phyloP scores from a whole-genome alignment of 2,329 filamentous ascomycete genomes.

The Curvularia verruculosa region DNA sequence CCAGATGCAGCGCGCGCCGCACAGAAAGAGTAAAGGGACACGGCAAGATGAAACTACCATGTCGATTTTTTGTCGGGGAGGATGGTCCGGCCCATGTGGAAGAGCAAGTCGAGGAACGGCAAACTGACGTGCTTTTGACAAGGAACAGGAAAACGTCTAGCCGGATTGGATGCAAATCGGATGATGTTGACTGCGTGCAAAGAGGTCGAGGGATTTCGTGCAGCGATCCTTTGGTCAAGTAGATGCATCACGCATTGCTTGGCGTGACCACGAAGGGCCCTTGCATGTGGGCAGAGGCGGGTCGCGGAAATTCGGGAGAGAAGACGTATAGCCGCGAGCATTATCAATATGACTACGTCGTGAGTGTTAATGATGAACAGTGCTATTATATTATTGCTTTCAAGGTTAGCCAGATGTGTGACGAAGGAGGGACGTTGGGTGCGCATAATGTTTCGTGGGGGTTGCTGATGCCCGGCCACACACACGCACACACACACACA shows the following conservation, averaged over 20 bases:
- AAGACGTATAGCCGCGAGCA: conserved; percentile 3
- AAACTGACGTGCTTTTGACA: conserved; percentile 11
- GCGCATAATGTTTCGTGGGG: conserved; percentile 19
- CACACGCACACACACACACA: too few species aligned
- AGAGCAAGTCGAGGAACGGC: conserved; percentile 23
- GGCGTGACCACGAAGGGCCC: conserved; percentile 37
- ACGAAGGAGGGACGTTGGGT: background rate
- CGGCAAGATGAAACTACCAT: conserved; percentile 16
- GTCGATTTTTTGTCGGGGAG: conserved; percentile 22
- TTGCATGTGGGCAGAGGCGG: conserved; percentile 20
- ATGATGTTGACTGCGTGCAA: conserved; percentile 28
- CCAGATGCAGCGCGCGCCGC: conserved; percentile 20
- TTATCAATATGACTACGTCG: conserved; percentile 5
- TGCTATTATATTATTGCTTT: conserved; percentile 1
- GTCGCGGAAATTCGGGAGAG: conserved; percentile 18
- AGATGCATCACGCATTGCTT: conserved; percentile 35
- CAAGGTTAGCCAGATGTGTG: background rate
- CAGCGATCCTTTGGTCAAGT: conserved; percentile 23
- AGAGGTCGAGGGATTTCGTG: conserved; percentile 24
- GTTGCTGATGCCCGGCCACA: conserved; percentile 5
- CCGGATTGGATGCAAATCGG: conserved; percentile 26
- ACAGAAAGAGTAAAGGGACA: conserved; percentile 14
- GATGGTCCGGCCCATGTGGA: conserved; percentile 11
- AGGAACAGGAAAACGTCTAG: conserved; percentile 29
- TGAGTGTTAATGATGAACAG: background rate